A percentile compares a stretch with the other conserved stretches of the same genome.
phyloP scores from a whole-genome alignment of 2,329 filamentous ascomycete species.

The Zymoseptoria pseudotritici region DNA sequence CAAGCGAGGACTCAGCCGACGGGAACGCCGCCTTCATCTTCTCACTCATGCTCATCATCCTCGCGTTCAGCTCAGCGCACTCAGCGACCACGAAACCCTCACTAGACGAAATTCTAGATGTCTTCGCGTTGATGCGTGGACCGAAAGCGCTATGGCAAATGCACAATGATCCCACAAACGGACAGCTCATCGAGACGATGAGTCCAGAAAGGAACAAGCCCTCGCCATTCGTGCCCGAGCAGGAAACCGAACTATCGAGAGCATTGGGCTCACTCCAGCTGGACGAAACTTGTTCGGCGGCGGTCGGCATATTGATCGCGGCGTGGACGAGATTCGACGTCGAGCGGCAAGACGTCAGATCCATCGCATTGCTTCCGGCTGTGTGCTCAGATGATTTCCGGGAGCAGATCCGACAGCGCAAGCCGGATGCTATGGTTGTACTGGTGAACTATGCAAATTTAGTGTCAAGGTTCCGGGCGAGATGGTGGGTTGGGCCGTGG shows the following conservation, averaged over 20 bases:
- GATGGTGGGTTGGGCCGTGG: not conserved
- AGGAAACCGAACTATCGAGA: not conserved
- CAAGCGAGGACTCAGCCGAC: constrained; percentile 2
- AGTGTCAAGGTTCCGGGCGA: not conserved
- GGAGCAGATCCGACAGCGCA: constrained; percentile 12
- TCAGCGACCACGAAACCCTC: constrained; percentile 14
- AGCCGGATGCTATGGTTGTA: constrained; percentile 16
- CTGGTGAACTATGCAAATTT: constrained; percentile 4
- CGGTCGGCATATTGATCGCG: not conserved
- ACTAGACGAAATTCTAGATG: constrained; percentile 20
- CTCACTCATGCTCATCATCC: constrained; percentile 20
- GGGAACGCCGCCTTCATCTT: constrained; percentile 20
- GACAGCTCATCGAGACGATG: constrained; percentile 10
- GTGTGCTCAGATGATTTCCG: constrained; percentile 20
- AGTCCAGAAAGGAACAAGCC: not conserved
- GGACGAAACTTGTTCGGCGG: constrained; percentile 6
- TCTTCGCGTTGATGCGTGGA: constrained; percentile 21
- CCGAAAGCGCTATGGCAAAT: constrained; percentile 17
- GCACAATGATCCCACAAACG: constrained; percentile 4
- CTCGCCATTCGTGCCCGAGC: not conserved
- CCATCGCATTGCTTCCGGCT: constrained; percentile 20
- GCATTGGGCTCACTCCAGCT: constrained; percentile 4
- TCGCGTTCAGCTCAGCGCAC: constrained; percentile 21
- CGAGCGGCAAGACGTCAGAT: constrained; percentile 11
- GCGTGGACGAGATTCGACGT: constrained; percentile 7